Base-by-base conservation (phyloP, 305 asterid genomes). In the Fraxinus greggii region DNA sequence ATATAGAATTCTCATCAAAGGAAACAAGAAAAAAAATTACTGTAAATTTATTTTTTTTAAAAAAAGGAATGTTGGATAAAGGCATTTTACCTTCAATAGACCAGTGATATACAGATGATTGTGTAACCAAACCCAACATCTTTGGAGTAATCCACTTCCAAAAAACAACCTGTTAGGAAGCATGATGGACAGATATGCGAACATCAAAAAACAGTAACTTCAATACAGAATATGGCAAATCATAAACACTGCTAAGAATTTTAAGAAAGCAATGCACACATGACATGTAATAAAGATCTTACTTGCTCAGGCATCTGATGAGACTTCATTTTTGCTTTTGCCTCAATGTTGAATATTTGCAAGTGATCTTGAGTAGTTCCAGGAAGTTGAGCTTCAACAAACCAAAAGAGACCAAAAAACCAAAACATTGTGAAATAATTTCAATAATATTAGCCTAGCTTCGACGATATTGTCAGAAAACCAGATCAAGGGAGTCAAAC, bases 231-330 rank as follows among this genome's bases (percentile, higher is more conserved):
- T 75, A 80, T 42, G 40, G 19, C 75, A 80, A 21, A 74, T 65
- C 75, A 82, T 54, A 70, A 21, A 19, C 72, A 63, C 63, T 54
- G 63, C 83, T 77, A 38, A 33, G 15, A 21, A 67, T 72, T 76
- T 31, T 86, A 84, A 75, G 83, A 75, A 72, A 69, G 5, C n/a
- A 42, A 51, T 42, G 54, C 21, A 56, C 15, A 7, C 28, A 21
- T 3, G 3, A 32, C 21, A 24, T 23, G 78, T 70, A 72, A 48
- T 42, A 80, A 75, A 17, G 61, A 21, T 48, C 84, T 81, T 87
- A 91, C 99, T 98, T 92, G 98, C 92, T 96, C 98, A 76, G 99
- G 98, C 98, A 96, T 96, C 91, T 93, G 98, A 88, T 94, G 88
- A 1, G 99, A 92, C 86, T 96, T 96, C 59, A 96, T 87, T 87